Conservation (phyloP, 78 protist species). For the Dictyostelium capitatum region DNA sequence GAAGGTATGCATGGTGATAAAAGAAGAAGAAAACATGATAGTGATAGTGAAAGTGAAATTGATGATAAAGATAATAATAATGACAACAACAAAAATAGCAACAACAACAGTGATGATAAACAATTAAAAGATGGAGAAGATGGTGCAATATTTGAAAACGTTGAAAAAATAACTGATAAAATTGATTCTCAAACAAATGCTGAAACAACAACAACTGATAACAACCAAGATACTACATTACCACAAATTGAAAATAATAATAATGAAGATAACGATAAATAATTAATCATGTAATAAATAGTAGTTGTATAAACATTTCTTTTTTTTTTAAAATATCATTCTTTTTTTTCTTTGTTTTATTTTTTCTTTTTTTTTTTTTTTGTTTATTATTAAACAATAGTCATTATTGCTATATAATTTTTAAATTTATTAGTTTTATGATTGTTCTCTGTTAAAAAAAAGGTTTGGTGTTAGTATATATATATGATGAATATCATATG, state of each 20-base stretch:
- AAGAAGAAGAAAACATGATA: not conserved
- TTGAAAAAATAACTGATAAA: not conserved
- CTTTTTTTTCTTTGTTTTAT: not conserved
- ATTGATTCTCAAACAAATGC: not conserved
- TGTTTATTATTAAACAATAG: not conserved
- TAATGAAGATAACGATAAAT: too few species aligned
- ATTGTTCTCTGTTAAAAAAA: not conserved
- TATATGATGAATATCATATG: not conserved
- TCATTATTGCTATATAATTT: not conserved
- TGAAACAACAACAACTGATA: too few species aligned
- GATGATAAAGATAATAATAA: not conserved
- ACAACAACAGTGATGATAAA: not conserved
- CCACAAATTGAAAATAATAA: too few species aligned
- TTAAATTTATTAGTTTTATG: not conserved
- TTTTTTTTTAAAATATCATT: not conserved
- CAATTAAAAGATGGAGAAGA: not conserved
- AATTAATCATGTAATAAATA: too few species aligned
- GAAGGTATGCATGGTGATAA: not conserved
- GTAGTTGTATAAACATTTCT: not conserved
- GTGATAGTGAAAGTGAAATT: not conserved
- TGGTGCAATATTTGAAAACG: not conserved
- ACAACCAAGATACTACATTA: not conserved
- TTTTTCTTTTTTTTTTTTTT: conserved; percentile 2
- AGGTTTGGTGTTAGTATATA: not conserved
- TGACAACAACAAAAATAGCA: not conserved